Base-by-base conservation (phyloP, 164 flowering plant species). In the Macadamia tetraphylla region DNA sequence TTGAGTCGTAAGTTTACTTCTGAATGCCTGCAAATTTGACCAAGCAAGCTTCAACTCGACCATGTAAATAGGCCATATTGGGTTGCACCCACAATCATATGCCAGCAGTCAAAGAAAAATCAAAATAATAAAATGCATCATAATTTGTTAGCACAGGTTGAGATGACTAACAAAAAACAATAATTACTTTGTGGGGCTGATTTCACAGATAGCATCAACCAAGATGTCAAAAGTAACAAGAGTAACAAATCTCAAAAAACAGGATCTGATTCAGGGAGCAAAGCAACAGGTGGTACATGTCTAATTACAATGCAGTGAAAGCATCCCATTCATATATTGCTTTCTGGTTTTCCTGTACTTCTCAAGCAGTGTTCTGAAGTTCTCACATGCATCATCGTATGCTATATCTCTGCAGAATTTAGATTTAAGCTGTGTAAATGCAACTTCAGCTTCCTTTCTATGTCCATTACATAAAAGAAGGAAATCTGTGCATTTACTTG, bases 301-400 rank as follows among this genome's bases (percentile, higher is more conserved):
- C 18, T 29, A 66, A 29, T 65, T 70, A 68, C 64, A 66, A 70
- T 85, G 95, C 70, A 90, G 72, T 1, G 90, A 79, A 64, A 90
- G 83, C 93, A 90, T 90, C 69, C 91, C 96, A 76, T 79, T 76
- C 77, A 67, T 79, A 66, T 85, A 87, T 61, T 90, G 88, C 71
- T 75, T 81, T 74, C 96, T 82, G 60, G 73, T 75, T 44, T 73
- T 78, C 74, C 60, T 85, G 73, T 86, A 90, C 73, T 81, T 87
- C 68, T 68, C 79, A 48, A 82, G 84, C 71, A 88, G 62, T 66
- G 65, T 63, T 63, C 43, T 70, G 51, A 77, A 85, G 70, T 67
- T 69, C 62, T 66, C 71, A 61, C 68, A 62, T 3, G 62, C 84
- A 76, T 82, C 80, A 65, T 76, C 81, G 75, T 77, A 85, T 64